A percentile compares a stretch with the other conserved stretches of the same genome.
Evolutionary conservation across 1,284 basidiomycete species (phyloP).

Genomic region (Fomes fomentarius): DNA sequence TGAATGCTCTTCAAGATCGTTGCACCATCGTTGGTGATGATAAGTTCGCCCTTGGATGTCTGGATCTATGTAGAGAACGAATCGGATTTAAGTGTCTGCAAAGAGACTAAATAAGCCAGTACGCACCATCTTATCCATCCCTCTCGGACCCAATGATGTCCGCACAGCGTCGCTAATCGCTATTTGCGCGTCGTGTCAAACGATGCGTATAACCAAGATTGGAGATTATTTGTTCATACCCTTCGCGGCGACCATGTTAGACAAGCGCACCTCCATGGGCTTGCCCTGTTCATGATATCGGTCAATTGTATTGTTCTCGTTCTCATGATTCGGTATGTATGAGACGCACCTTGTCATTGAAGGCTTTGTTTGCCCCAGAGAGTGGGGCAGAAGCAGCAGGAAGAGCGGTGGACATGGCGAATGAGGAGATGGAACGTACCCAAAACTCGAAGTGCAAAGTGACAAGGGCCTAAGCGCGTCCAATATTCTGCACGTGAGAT

Average conservation of each 20-base stretch:
- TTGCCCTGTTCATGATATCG: constrained; percentile 63
- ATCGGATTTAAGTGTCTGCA: constrained; percentile 4
- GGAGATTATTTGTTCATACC: constrained; percentile 49
- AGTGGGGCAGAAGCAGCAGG: constrained; percentile 33
- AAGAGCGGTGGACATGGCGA: constrained; percentile 40
- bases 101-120: neutral
- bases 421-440: constrained; percentile 15
- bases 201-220: too few relatives aligned
- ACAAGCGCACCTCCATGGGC: constrained; percentile 91
- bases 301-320: constrained; percentile 33
- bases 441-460: constrained; percentile 9
- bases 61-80: constrained; percentile 75
- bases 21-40: constrained; percentile 99
- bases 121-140: constrained; percentile 99
- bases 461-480: constrained; percentile 16
- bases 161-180: constrained; percentile 98
- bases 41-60: constrained; percentile 94
- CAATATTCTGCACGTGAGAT: constrained; percentile 19
- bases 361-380: constrained; percentile 65
- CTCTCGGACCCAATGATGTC: constrained; percentile 95
- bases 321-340: neutral
- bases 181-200: constrained; percentile 36
- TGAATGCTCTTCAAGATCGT: constrained; percentile 98
- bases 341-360: constrained; percentile 78
- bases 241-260: constrained; percentile 96